phyloP scores from a whole-genome alignment of 148 eudicot genomes.

The Rhododendron vialii region DNA sequence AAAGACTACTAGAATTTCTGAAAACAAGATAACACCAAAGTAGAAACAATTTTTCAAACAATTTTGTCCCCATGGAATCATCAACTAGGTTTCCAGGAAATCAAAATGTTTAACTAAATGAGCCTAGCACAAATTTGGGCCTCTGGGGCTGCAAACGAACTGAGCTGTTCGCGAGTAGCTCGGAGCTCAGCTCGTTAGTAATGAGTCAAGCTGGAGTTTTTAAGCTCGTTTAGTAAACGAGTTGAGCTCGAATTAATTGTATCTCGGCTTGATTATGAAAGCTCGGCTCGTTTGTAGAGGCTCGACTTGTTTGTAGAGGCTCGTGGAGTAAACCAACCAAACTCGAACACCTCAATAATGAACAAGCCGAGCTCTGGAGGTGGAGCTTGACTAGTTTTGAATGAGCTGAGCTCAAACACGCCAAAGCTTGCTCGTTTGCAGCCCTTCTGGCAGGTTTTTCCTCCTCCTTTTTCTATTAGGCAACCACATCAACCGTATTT shows the following conservation, averaged over 20 bases:
- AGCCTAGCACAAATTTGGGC: background rate
- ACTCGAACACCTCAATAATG: background rate
- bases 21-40: background rate
- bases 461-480: background rate
- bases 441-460: background rate
- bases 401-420: background rate
- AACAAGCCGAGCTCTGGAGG: background rate
- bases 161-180: background rate
- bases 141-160: background rate
- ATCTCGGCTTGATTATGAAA: background rate
- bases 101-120: background rate
- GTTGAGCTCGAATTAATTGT: background rate
- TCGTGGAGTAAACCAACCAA: background rate
- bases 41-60: background rate
- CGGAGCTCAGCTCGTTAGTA: background rate
- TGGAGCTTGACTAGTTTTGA: background rate
- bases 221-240: background rate
- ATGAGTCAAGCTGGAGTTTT: background rate
- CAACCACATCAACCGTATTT: background rate
- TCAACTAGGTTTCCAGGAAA: background rate
- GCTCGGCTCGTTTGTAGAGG: background rate
- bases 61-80: background rate
- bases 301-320: background rate
- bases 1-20: background rate
- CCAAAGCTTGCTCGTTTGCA: background rate